Evolutionary conservation across 306 rosid genomes (phyloP), one percentile per base, ranked within the genome.

Genomic region (Oemleria cerasiformis): DNA sequence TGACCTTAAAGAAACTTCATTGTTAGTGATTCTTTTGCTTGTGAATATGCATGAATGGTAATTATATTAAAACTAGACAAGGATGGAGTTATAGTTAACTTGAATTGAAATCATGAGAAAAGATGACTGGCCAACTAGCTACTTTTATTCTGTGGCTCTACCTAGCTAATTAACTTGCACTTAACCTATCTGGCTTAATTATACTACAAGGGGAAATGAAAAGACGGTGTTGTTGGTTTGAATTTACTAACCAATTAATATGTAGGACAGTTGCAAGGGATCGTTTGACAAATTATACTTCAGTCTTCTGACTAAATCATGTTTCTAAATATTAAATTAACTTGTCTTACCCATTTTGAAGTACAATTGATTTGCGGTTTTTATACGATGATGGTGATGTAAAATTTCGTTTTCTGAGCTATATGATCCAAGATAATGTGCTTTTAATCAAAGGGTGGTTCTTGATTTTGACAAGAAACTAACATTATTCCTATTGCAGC

Each of bases 391-490:
- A 78, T 49, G 70, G 48, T 51, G 65, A 69, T 69, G 54, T 65
- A 59, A 73, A 21, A 63, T 23, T 39, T 85, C 64, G 53, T 75
- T 77, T 75, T 75, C 30, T 73, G 72, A 62, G 79, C 79, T 60
- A 64, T 4, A 30, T 30, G 81, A 76, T 62, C 61, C 71, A 64
- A 80, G 68, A 64, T 65, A 79, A 55, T 70, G 63, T 44, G 47
- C 1, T 78, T 77, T 62, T 51, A 38, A 80, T 80, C 66, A 68
- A 42, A 83, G 74, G 75, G 66, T 66, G 77, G 67, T 74, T 70
- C 68, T 77, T 85, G 84, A 85, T 83, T 73, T 85, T 87, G 86
- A 87, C 81, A 81, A 75, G 83, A 78, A 81, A 75, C 77, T 68
- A 79, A 84, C 68, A 79, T 4, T 30, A 30, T 72, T 73, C 74